A percentile compares a stretch with the other conserved stretches of the same genome.
Conservation (phyloP, 1,284 basidiomycete species). For the Gomphus sp. region DNA sequence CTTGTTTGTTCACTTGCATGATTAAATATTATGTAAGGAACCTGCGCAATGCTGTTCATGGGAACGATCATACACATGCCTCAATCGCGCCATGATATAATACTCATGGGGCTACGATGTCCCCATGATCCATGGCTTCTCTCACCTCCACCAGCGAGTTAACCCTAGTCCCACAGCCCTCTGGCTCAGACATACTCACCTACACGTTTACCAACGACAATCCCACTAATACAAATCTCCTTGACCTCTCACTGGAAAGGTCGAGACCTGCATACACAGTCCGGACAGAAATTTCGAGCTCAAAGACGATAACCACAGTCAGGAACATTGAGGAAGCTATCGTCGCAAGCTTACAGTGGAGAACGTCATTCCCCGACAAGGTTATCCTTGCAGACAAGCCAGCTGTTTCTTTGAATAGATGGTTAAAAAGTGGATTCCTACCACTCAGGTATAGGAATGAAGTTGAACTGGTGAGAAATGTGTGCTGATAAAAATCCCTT, state of each 20-base stretch:
- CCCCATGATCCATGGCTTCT: neutral
- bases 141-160: neutral
- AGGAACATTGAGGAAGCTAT: neutral
- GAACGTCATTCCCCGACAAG: neutral
- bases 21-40: too few species aligned
- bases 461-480: neutral
- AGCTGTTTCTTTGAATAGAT: neutral
- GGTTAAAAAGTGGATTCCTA: neutral
- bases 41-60: too few species aligned
- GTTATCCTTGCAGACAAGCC: neutral
- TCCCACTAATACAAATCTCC: neutral
- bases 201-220: neutral
- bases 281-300: neutral
- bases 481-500: neutral
- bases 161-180: neutral
- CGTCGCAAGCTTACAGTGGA: neutral
- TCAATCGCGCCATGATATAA: too few species aligned
- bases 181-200: neutral
- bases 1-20: too few species aligned
- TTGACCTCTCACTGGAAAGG: neutral
- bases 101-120: too few species aligned
- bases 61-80: too few species aligned
- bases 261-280: neutral
- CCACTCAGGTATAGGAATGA: neutral
- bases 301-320: neutral